Evolutionary conservation across 371 early-diverging fungal genomes (phyloP).

Genomic region (Funneliformis caledonium): DNA sequence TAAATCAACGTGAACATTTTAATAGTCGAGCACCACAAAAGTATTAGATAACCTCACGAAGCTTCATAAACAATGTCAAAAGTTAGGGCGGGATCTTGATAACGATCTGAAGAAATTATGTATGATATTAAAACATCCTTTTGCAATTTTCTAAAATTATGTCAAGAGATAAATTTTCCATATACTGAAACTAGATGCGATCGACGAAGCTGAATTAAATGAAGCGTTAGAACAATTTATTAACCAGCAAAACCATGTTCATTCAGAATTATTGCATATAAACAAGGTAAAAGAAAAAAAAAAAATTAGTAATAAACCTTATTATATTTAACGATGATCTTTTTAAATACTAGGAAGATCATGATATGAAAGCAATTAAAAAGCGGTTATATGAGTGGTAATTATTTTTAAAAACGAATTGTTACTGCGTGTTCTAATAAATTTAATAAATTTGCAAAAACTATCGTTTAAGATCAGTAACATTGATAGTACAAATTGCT

Average conservation of each 20-base stretch:
- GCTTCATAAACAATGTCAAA: constrained; percentile 13
- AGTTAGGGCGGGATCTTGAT: constrained; percentile 10
- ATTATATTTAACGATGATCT: background rate
- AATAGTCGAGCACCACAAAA: background rate
- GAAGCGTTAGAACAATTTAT: constrained; percentile 16
- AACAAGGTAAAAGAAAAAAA: constrained; percentile 20
- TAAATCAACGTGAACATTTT: background rate
- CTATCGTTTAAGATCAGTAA: no score
- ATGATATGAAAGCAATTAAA: background rate
- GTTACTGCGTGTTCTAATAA: no score
- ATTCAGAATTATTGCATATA: background rate
- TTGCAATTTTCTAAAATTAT: background rate
- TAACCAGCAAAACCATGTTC: background rate
- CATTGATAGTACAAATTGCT: no score
- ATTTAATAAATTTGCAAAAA: no score
- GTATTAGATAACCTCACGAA: constrained; percentile 11
- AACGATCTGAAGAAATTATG: constrained; percentile 16
- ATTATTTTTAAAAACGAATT: background rate
- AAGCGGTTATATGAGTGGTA: background rate
- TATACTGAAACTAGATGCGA: background rate
- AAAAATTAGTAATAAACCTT: background rate
- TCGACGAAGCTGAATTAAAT: constrained; percentile 19
- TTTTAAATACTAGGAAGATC: background rate
- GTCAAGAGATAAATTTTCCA: background rate
- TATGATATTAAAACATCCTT: background rate